These are phyloP conservation scores for Cenchrus purpureus DNA, from an alignment of 176 grass and related monocot species.

Conservation along the genomic window DNA sequence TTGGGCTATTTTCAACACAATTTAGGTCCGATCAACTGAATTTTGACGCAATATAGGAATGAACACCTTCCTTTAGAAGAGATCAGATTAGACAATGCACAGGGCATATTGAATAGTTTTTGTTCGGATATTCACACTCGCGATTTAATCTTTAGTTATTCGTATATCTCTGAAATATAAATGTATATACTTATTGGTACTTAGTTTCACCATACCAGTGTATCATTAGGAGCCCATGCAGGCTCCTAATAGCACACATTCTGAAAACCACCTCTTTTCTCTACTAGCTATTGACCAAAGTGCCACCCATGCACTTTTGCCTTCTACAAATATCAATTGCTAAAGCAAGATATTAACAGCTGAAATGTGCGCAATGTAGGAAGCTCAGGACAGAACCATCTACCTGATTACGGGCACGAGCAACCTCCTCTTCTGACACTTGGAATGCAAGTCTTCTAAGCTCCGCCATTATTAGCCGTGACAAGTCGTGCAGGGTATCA, in stretches of 20 bases:
- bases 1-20: not conserved
- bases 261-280: not conserved
- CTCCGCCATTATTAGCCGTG: conserved; percentile 84
- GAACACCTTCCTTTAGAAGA: not conserved
- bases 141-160: too few species aligned
- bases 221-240: not conserved
- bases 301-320: conserved; percentile 8
- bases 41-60: not conserved
- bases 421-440: conserved; percentile 86
- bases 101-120: conserved; percentile 1
- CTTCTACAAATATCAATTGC: conserved; percentile 29
- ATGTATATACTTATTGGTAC: not conserved
- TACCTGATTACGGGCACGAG: conserved; percentile 89
- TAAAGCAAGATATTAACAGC: conserved; percentile 1
- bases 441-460: conserved; percentile 74
- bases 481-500: conserved; percentile 66
- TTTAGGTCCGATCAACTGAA: not conserved
- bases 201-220: not conserved
- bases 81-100: not conserved
- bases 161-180: not conserved
- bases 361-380: conserved; percentile 25
- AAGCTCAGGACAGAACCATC: conserved; percentile 31
- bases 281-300: conserved; percentile 19
- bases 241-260: too few species aligned
- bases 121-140: not conserved